Base-by-base conservation (phyloP, 169 alveolate species). In the Amoebophrya sp. region DNA sequence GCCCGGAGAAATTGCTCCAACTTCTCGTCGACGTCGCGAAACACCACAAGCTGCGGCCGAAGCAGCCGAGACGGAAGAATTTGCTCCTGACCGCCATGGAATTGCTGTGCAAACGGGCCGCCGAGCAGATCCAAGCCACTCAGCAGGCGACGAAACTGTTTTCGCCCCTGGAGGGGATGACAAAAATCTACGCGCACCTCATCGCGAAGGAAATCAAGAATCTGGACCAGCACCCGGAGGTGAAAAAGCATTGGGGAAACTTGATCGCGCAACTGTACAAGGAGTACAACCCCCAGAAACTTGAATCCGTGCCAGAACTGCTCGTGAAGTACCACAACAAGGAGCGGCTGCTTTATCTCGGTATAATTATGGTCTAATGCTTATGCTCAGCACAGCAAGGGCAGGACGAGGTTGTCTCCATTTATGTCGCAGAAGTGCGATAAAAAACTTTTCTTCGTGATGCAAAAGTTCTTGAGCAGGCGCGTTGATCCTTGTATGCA, bases 101-200 rank as follows among this genome's bases (percentile, higher is more conserved):
- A n/a, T 25, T 66, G 29, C 83, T 66, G 83, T 66, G 83, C 83
- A 66, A 66, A 25, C 83, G 83, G 38, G 18, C 83, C 7, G 35
- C 39, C 83, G 83, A 7, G 83, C 39, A 66, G 18, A 66, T 66
- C 0, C 83, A 25, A 25, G 83, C 35, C 35, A 66, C n/a, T n/a
- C n/a, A n/a, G n/a, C n/a, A n/a, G n/a, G n/a, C n/a, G n/a, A n/a
- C 83, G 83, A 66, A 66, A 66, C 35, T 66, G 32, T 66, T 66
- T 25, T 7, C 83, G 35, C 83, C 83, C 32, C 35, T 25, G 35
- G 38, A 66, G 10, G 83, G 83, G 38, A 18, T 66, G 83, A 25
- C 18, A 25, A 7, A 25, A 12, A 7, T 66, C 10, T 66, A 25
- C 83, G 83, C 35, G 32, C 83, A 66, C 83, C 83, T 66, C 32